Percentiles rank a stretch among this genome's conserved stretches.
These are phyloP conservation scores for Mucor irregularis DNA, from an alignment of 371 early-diverging fungal species.

Conservation along the genomic window DNA sequence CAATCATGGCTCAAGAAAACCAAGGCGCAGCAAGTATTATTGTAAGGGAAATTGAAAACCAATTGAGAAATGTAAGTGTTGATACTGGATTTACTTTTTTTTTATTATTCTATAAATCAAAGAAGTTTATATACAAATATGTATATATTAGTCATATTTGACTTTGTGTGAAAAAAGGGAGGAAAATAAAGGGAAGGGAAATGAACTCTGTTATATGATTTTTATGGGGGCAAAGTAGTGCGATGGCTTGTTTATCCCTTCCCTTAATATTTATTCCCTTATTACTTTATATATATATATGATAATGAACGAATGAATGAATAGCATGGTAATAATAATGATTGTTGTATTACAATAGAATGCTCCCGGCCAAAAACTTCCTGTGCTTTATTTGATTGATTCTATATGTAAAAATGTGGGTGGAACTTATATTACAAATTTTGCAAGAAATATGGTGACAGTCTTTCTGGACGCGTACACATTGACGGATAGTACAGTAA, in stretches of 20 bases:
- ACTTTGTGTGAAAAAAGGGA: too few relatives aligned
- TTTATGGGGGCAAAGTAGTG: not conserved
- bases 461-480: conserved; percentile 77
- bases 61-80: conserved; percentile 73
- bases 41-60: conserved; percentile 83
- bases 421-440: conserved; percentile 67
- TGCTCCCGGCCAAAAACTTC: conserved; percentile 77
- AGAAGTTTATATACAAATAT: too few relatives aligned
- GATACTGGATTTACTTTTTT: not conserved
- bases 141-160: too few relatives aligned
- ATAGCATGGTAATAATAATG: conserved; percentile 1
- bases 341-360: conserved; percentile 48
- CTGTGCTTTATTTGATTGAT: conserved; percentile 88
- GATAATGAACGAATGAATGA: not conserved
- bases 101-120: not conserved
- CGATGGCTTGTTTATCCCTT: not conserved
- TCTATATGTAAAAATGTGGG: conserved; percentile 93
- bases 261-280: not conserved
- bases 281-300: not conserved
- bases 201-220: too few relatives aligned
- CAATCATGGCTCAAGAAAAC: conserved; percentile 83
- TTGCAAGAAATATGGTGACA: conserved; percentile 69
- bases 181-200: too few relatives aligned
- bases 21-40: conserved; percentile 63
- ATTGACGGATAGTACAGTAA: conserved; percentile 60